These are phyloP conservation scores for Xanthoconium separans DNA, from an alignment of 1,284 basidiomycete genomes.

Conservation along the genomic window DNA sequence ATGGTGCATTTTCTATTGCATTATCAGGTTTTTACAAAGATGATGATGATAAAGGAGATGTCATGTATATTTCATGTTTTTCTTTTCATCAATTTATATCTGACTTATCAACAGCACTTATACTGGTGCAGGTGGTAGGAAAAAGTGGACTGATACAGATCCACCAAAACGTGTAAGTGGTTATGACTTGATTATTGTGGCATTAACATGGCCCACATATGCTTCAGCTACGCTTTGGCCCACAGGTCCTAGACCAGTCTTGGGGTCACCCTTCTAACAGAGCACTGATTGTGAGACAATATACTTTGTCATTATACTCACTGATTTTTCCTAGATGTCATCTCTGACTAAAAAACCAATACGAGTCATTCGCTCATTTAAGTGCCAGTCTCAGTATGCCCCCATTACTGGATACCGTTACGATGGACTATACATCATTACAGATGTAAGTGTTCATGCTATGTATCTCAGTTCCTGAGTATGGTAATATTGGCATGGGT, in stretches of 20 bases:
- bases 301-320: neutral
- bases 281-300: constrained; percentile 19
- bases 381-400: constrained; percentile 22
- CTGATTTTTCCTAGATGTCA: constrained; percentile 19
- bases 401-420: constrained; percentile 27
- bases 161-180: constrained; percentile 22
- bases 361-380: constrained; percentile 27
- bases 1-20: constrained; percentile 21
- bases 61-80: constrained; percentile 18
- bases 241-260: constrained; percentile 25
- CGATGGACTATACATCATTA: constrained; percentile 28
- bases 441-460: constrained; percentile 8
- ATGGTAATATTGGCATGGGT: too few species aligned
- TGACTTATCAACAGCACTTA: constrained; percentile 23
- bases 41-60: constrained; percentile 25
- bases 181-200: neutral
- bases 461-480: neutral
- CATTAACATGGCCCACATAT: neutral
- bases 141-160: neutral
- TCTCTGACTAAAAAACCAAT: constrained; percentile 17
- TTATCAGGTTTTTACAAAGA: constrained; percentile 24
- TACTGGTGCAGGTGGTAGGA: constrained; percentile 27
- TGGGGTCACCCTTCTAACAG: constrained; percentile 19
- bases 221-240: constrained; percentile 20
- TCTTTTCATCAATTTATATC: neutral